A percentile compares a stretch with the other conserved stretches of the same genome.
Evolutionary conservation across 2,329 filamentous ascomycete genomes (phyloP).

Genomic region (Colletotrichum paranaense): DNA sequence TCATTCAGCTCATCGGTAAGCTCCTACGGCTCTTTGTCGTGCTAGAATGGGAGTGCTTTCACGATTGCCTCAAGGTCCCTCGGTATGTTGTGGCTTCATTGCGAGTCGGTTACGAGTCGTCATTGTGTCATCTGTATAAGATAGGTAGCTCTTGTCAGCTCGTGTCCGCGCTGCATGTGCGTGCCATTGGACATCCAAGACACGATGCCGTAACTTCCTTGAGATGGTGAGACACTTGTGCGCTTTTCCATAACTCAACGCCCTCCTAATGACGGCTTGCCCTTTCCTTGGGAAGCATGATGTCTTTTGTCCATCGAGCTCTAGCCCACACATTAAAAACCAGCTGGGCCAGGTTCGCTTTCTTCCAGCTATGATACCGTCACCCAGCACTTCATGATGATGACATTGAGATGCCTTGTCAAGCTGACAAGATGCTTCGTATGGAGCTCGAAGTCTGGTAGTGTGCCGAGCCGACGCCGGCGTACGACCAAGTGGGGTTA

Average conservation of each 20-base stretch:
- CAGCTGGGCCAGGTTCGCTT: background rate
- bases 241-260: background rate
- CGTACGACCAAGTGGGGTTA: conserved; percentile 14
- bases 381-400: conserved; percentile 8
- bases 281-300: background rate
- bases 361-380: background rate
- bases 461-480: conserved; percentile 18
- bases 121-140: background rate
- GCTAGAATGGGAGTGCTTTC: background rate
- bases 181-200: background rate
- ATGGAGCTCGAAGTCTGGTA: background rate
- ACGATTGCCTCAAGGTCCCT: background rate
- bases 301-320: background rate
- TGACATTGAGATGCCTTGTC: conserved; percentile 7
- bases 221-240: background rate
- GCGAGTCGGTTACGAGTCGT: background rate
- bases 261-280: background rate
- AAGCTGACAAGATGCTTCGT: background rate
- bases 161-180: background rate
- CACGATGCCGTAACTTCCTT: background rate
- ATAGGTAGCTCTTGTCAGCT: background rate
- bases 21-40: background rate
- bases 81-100: background rate
- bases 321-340: background rate
- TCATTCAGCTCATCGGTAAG: no score